Conservation (phyloP, 2,329 filamentous ascomycete species). For the Stemphylium lycopersici region DNA sequence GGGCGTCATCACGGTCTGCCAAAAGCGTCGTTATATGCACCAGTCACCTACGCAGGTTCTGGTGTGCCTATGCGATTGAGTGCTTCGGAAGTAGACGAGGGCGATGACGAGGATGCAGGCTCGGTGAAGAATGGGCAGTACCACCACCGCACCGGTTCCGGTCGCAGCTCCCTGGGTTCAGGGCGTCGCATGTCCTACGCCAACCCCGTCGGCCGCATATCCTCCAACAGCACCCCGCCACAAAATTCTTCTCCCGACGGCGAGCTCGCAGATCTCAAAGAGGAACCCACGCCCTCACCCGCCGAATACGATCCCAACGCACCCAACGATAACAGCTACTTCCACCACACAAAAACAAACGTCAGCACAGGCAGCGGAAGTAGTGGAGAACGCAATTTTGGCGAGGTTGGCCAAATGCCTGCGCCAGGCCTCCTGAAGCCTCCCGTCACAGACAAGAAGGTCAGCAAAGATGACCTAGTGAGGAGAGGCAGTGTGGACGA, state of each 20-base stretch:
- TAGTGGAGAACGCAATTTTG: conserved; percentile 58
- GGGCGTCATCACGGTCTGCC: conserved; percentile 79
- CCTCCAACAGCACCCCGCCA: conserved; percentile 61
- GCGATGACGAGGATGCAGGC: conserved; percentile 74
- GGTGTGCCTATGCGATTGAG: conserved; percentile 90
- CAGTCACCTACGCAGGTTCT: conserved; percentile 74
- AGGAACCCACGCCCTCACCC: conserved; percentile 56
- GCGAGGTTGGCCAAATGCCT: conserved; percentile 59
- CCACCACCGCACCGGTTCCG: conserved; percentile 76
- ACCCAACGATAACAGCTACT: conserved; percentile 47
- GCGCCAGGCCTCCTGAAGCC: conserved; percentile 49
- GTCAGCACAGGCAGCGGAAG: conserved; percentile 52
- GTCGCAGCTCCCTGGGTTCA: conserved; percentile 67
- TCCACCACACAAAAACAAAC: conserved; percentile 51
- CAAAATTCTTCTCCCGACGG: conserved; percentile 46
- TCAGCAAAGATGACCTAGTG: conserved; percentile 69
- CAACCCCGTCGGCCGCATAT: conserved; percentile 54
- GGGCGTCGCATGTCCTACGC: conserved; percentile 47
- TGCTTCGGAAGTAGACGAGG: conserved; percentile 93
- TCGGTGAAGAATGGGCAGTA: conserved; percentile 48
- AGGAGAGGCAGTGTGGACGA: conserved; percentile 85
- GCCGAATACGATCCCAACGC: conserved; percentile 40
- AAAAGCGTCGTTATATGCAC: conserved; percentile 77
- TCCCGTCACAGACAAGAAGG: conserved; percentile 56
- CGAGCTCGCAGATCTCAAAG: conserved; percentile 49